These are phyloP conservation scores for Yamadazyma sp. DNA, from an alignment of 805 yeast species.

Conservation along the genomic window DNA sequence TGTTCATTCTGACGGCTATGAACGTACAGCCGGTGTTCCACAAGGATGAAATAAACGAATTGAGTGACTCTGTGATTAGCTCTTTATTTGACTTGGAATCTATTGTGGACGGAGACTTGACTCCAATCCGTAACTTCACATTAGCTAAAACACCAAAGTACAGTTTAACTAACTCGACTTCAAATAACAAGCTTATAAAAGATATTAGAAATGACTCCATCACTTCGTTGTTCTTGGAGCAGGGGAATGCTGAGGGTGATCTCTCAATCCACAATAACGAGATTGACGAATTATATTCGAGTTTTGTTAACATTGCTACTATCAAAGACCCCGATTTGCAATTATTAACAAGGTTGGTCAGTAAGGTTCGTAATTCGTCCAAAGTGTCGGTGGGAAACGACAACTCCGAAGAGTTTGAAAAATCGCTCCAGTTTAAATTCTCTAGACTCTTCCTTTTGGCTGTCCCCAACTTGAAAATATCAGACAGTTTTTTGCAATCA, in stretches of 20 bases:
- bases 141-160: slow-evolving; percentile 5
- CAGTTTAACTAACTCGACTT: neutral
- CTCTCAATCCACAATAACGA: slow-evolving; percentile 37
- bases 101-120: slow-evolving; percentile 45
- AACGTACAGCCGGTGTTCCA: slow-evolving; percentile 97
- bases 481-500: slow-evolving; percentile 57
- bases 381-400: slow-evolving; percentile 8
- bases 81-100: slow-evolving; percentile 73
- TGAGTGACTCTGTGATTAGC: slow-evolving; percentile 73
- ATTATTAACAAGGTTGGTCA: slow-evolving; percentile 39
- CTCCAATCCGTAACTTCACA: slow-evolving; percentile 25
- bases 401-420: slow-evolving; percentile 16
- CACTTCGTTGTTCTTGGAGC: neutral
- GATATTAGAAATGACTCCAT: slow-evolving; percentile 8
- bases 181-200: slow-evolving; percentile 7
- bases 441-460: slow-evolving; percentile 75
- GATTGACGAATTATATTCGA: slow-evolving; percentile 69
- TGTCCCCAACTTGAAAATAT: slow-evolving; percentile 60
- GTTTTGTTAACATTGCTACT: slow-evolving; percentile 57
- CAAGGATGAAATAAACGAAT: slow-evolving; percentile 76
- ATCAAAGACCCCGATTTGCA: slow-evolving; percentile 40
- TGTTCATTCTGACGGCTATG: slow-evolving; percentile 87
- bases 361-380: slow-evolving; percentile 30
- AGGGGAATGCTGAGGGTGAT: neutral
- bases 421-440: slow-evolving; percentile 30